Percentiles rank a stretch among this genome's conserved stretches.
phyloP scores from a whole-genome alignment of 2,329 filamentous ascomycete genomes.

The Cladosporium austrohemisphaericum region DNA sequence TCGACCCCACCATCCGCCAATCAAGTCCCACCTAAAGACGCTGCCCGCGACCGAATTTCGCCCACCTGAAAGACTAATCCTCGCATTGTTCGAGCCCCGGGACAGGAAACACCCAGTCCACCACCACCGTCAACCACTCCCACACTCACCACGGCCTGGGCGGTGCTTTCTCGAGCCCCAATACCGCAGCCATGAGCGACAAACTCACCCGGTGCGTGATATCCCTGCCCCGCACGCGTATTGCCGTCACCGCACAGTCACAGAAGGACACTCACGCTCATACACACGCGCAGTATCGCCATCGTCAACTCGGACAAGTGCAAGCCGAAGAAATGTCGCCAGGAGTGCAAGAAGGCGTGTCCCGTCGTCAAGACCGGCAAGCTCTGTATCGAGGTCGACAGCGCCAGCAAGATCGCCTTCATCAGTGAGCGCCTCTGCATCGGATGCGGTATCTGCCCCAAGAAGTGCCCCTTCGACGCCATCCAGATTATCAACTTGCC shows the following conservation, averaged over 20 bases:
- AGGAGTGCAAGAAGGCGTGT: slow-evolving; percentile 99
- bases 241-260: background rate
- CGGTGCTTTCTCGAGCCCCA: slow-evolving; percentile 4
- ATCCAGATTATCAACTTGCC: slow-evolving; percentile 99
- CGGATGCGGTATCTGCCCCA: slow-evolving; percentile 98
- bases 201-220: slow-evolving; percentile 81
- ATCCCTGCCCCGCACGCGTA: background rate
- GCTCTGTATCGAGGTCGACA: slow-evolving; percentile 89
- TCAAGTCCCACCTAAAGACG: no score
- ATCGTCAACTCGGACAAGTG: slow-evolving; percentile 97
- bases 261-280: slow-evolving; percentile 15
- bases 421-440: slow-evolving; percentile 96
- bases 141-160: background rate
- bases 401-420: slow-evolving; percentile 91
- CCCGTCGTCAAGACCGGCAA: slow-evolving; percentile 96
- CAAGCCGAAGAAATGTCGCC: slow-evolving; percentile 77
- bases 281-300: slow-evolving; percentile 67
- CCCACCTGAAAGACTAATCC: background rate
- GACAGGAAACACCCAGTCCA: background rate
- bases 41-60: no score
- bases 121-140: background rate
- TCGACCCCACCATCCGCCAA: no score
- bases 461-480: slow-evolving; percentile 97
- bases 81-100: background rate
- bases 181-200: slow-evolving; percentile 66